Evolutionary conservation across 192 early-diverging fungal genomes (phyloP), one percentile per base, ranked within the genome.

Genomic region (Coemansia sp.): DNA sequence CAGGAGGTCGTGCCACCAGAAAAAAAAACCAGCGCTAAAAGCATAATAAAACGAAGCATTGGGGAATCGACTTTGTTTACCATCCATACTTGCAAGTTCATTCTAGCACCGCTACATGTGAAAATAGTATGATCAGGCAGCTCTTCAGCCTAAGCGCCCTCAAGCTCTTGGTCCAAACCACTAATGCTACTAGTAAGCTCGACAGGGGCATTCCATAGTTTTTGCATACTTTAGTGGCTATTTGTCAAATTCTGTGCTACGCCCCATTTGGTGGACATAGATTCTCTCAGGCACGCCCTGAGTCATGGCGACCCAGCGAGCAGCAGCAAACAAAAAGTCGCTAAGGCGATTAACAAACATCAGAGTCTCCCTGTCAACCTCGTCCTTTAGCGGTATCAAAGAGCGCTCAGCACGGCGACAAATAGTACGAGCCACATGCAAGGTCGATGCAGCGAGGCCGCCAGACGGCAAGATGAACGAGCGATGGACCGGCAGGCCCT

Each of bases 391-490:
- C 31, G 91, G 90, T 9, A 91, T 86, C 20, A 92, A 83, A 13
- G 87, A 70, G n/a, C 95, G 85, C 62, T 97, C 95, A 10, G 94
- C 94, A 7, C 93, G 78, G 36, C 95, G 84, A 63, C 93, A 94
- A 11, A 98, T 83, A 9, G 89, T 89, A 0, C 95, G 83, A 3
- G 93, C 87, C 9, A 95, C 85, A 71, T 98, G 95, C 23, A 98
- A 66, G 1, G 88, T 88, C 1, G 91, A 85, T 10, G 91, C 88
- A 24, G 92, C 87, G 40, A 86, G 84, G 2, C 95, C 94, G 9
- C 95, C 95, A 11, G 95, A 97, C 81, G 94, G 93, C 56, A 96
- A 64, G 46, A 96, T 96, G 65, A 96, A 96, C 45, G 89, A 89
- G 16, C 83, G 86, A 40, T 94, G 77, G 40, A 88, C 87, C 20